Evolutionary conservation across 2,329 filamentous ascomycete genomes (phyloP).

Genomic region (Fusarium redolens): DNA sequence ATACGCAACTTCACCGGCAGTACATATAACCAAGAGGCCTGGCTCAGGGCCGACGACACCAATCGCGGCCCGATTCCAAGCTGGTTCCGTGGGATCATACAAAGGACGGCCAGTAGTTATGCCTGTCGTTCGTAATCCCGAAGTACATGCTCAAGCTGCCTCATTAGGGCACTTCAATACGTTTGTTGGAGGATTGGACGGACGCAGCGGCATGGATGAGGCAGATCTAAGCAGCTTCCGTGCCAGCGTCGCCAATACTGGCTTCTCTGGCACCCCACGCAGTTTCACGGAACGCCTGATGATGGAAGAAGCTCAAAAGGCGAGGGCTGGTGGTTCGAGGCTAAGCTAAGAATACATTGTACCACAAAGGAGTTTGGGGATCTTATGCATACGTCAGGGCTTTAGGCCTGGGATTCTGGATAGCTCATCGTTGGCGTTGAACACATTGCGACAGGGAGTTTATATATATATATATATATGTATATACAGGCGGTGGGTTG

Average conservation of each 20-base stretch:
- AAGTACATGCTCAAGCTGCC: constrained; percentile 61
- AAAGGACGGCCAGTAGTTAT: constrained; percentile 65
- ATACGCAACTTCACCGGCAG: constrained; percentile 59
- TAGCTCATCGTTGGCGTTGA: constrained; percentile 47
- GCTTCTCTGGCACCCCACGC: constrained; percentile 57
- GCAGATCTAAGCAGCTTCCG: constrained; percentile 58
- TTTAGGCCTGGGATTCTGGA: constrained; percentile 37
- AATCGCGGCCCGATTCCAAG: constrained; percentile 50
- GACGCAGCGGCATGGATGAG: constrained; percentile 62
- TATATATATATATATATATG: constrained; percentile 3
- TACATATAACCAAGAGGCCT: constrained; percentile 52
- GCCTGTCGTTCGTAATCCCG: constrained; percentile 61
- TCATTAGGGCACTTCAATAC: constrained; percentile 61
- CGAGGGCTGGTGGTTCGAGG: constrained; percentile 35
- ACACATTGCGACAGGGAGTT: constrained; percentile 38
- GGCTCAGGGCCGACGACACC: constrained; percentile 46
- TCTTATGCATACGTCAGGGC: constrained; percentile 38
- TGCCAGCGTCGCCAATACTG: constrained; percentile 53
- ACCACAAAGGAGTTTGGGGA: constrained; percentile 39
- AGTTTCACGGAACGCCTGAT: constrained; percentile 62
- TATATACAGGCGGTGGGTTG: constrained; percentile 22
- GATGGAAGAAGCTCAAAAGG: constrained; percentile 58
- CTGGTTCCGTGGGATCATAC: constrained; percentile 64
- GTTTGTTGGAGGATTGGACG: constrained; percentile 66
- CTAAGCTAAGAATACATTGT: constrained; percentile 32